Conservation (phyloP, 192 early-diverging fungal species). For the Gamsiella multidivaricata region DNA sequence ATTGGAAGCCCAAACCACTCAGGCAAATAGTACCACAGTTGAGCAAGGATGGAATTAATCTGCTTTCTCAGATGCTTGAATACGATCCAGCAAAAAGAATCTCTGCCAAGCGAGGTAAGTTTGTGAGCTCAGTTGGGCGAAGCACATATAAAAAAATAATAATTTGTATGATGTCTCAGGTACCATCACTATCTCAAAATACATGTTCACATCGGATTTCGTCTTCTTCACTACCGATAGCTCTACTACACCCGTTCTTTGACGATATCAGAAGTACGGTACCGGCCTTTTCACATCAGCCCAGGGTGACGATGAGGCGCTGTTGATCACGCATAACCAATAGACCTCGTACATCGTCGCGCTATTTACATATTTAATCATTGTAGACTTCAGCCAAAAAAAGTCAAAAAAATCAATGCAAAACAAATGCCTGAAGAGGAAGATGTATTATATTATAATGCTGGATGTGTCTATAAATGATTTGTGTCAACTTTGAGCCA, state of each 20-base stretch:
- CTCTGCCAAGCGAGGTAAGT: slow-evolving; percentile 64
- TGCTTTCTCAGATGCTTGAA: slow-evolving; percentile 77
- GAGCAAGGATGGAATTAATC: slow-evolving; percentile 69
- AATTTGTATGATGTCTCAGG: no score
- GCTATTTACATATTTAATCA: no score
- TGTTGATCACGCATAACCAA: no score
- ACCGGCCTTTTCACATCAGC: background rate
- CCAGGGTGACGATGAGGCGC: background rate
- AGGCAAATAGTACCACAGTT: slow-evolving; percentile 76
- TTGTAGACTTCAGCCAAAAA: no score
- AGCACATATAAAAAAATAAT: no score
- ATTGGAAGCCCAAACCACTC: slow-evolving; percentile 67
- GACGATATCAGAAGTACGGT: background rate
- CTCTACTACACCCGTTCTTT: background rate
- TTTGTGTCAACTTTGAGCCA: background rate
- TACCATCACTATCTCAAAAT: no score
- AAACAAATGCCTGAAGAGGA: no score
- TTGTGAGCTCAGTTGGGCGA: no score
- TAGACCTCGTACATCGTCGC: no score
- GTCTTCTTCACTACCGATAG: background rate
- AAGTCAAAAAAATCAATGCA: no score
- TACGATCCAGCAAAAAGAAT: slow-evolving; percentile 78
- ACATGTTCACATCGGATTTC: background rate
- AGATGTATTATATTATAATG: background rate
- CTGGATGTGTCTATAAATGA: background rate